Conservation (phyloP, 371 early-diverging fungal species). For the Mortierella sp. region DNA sequence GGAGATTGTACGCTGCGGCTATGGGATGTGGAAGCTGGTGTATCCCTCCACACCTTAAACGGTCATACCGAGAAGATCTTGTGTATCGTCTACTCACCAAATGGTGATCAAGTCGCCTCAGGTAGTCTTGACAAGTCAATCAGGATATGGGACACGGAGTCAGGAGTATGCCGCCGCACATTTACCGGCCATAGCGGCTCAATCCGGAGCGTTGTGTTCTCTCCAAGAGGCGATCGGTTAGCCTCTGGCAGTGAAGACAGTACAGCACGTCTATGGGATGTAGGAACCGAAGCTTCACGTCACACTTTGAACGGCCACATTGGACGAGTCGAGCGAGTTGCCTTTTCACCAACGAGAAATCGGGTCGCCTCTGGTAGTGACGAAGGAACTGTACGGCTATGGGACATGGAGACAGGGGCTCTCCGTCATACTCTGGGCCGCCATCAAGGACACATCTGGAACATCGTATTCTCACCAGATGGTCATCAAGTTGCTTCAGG, state of each 20-base stretch:
- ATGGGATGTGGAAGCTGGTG: slow-evolving; percentile 1
- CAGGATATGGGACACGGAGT: neutral
- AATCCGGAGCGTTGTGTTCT: neutral
- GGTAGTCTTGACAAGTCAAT: neutral
- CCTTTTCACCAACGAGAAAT: neutral
- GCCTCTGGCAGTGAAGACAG: neutral
- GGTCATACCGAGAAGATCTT: neutral
- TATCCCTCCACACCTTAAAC: neutral
- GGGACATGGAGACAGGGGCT: neutral
- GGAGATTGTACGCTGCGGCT: neutral
- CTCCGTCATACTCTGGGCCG: neutral
- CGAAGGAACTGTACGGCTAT: neutral
- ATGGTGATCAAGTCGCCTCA: neutral
- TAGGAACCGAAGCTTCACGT: neutral
- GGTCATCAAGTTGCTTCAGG: neutral
- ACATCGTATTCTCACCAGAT: neutral
- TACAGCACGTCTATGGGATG: neutral
- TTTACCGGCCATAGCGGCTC: neutral
- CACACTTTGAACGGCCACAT: neutral
- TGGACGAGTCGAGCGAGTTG: neutral
- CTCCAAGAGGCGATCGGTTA: neutral
- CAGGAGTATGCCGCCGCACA: neutral
- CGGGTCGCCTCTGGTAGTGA: neutral
- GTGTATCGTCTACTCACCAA: neutral
- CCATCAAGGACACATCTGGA: neutral